Evolutionary conservation across 106 monocot genomes (phyloP).

Genomic region (Acorus gramineus): DNA sequence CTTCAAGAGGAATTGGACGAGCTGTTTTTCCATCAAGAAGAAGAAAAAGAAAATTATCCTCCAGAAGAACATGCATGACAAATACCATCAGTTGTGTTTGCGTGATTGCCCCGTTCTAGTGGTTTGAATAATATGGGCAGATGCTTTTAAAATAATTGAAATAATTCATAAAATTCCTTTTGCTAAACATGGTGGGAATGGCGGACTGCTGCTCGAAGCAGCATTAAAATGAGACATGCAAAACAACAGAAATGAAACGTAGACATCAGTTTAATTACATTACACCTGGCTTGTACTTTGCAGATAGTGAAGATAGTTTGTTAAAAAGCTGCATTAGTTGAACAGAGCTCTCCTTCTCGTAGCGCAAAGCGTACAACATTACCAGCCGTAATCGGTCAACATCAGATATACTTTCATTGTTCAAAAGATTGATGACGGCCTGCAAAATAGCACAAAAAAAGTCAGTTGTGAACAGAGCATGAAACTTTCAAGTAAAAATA

Average conservation of each 20-base stretch:
- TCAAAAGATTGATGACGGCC: conserved; percentile 85
- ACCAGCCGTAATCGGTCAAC: conserved; percentile 71
- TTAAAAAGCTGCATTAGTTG: conserved; percentile 98
- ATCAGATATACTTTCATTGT: conserved; percentile 88
- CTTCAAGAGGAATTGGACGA: conserved; percentile 66
- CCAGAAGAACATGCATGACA: no score
- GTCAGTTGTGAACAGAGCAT: background rate
- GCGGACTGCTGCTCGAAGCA: background rate
- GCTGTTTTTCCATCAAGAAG: conserved; percentile 14
- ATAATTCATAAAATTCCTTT: no score
- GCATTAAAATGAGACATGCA: conserved; percentile 12
- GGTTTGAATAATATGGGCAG: no score
- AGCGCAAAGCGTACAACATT: conserved; percentile 95
- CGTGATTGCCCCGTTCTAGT: no score
- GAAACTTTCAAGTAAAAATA: no score
- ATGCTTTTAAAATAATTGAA: no score
- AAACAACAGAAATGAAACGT: background rate
- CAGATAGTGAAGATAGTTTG: conserved; percentile 86
- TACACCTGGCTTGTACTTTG: conserved; percentile 98
- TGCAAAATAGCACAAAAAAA: conserved; percentile 19
- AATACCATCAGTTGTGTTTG: no score
- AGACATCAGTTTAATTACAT: conserved; percentile 45
- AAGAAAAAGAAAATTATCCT: background rate
- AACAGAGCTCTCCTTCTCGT: conserved; percentile 98
- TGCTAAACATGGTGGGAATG: no score